A percentile compares a stretch with the other conserved stretches of the same genome.
phyloP scores from a whole-genome alignment of 345 rosid species.

The Theobroma cacao region DNA sequence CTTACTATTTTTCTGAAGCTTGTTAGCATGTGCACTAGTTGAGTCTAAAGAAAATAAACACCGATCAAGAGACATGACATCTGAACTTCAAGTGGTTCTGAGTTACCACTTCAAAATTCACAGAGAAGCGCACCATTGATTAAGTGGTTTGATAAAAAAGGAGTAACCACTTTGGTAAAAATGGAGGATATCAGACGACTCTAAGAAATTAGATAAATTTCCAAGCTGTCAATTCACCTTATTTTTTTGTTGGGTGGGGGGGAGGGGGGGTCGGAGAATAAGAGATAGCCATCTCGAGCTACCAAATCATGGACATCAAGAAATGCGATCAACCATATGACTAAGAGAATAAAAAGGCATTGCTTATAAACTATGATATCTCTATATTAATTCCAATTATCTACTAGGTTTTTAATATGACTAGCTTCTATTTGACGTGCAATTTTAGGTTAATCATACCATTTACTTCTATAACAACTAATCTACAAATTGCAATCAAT shows the following conservation, averaged over 20 bases:
- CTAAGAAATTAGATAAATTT: not conserved
- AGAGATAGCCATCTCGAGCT: not conserved
- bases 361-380: no score
- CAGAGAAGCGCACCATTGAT: not conserved
- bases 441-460: not conserved
- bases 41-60: not conserved
- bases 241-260: not conserved
- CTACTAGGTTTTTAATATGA: not conserved
- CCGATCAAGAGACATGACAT: not conserved
- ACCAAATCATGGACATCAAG: not conserved
- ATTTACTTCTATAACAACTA: not conserved
- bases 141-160: not conserved
- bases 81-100: not conserved
- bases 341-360: not conserved
- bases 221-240: not conserved
- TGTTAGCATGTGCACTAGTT: not conserved
- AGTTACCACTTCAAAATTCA: not conserved
- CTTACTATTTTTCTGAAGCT: not conserved
- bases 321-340: not conserved
- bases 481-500: no score
- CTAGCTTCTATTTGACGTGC: not conserved
- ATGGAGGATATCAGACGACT: not conserved
- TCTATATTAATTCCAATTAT: not conserved
- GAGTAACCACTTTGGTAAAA: not conserved
- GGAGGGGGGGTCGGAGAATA: not conserved